Evolutionary conservation across 2,329 filamentous ascomycete species (phyloP).

Genomic region (Talaromyces funiculosus): DNA sequence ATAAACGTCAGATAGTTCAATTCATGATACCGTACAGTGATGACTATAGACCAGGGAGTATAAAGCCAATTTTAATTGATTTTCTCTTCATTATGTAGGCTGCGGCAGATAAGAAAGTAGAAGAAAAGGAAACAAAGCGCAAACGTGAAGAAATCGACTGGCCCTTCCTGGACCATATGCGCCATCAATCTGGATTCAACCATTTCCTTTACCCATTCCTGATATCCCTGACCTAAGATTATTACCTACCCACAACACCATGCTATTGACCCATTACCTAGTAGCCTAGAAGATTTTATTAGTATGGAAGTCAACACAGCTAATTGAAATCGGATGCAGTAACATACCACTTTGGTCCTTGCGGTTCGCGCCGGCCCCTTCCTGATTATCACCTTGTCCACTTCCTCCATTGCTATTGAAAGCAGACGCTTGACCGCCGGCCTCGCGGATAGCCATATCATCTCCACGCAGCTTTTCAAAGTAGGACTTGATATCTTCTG

Average conservation of each 20-base stretch:
- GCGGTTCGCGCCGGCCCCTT: conserved; percentile 30
- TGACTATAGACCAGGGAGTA: not conserved
- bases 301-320: not conserved
- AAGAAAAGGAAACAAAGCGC: not conserved
- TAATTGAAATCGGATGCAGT: not conserved
- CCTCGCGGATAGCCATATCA: conserved; percentile 64
- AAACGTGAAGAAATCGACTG: not conserved
- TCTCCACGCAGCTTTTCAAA: conserved; percentile 93
- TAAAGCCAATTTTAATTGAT: not conserved
- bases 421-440: conserved; percentile 49
- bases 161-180: not conserved
- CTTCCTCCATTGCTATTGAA: conserved; percentile 24
- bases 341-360: conserved; percentile 45
- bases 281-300: conserved; percentile 1
- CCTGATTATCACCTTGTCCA: conserved; percentile 5
- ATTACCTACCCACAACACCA: not conserved
- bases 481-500: conserved; percentile 93
- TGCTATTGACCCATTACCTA: not conserved
- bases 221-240: no score
- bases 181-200: not conserved
- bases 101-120: not conserved
- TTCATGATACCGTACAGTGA: not conserved
- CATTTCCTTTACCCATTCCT: not conserved
- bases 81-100: not conserved
- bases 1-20: not conserved